Base-by-base conservation (phyloP, 2,329 filamentous ascomycete genomes). In the Aspergillus sergii region DNA sequence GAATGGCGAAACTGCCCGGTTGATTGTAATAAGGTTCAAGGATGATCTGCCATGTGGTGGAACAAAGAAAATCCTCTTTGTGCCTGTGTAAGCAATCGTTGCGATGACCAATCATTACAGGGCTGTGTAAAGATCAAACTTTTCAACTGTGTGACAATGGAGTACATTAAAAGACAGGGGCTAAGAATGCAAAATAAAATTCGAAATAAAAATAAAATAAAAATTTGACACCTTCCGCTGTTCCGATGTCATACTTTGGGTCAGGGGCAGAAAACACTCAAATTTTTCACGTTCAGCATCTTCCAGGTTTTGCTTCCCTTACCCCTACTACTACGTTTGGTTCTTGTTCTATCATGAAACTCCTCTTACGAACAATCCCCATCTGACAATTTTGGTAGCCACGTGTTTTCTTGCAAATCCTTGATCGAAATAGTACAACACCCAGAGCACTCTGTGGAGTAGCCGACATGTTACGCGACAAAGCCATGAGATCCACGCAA, bases 31-130 rank as follows among this genome's bases (percentile, higher is more conserved):
- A 39, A 26, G 36, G 51, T 55, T 23, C 11, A 16, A 54, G 23
- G 32, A 26, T n/a, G 51, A 55, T 55, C 34, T 39, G 32, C 51
- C 51, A 55, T 55, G 51, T 55, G 51, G 51, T 39, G 11, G 32
- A 55, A 55, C 28, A n/a, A 54, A 54, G 51, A 26, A 55, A 36
- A 26, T 9, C 9, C 19, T 54, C 5, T 12, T 9, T 12, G 16
- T 32, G 36, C n/a, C 28, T 34, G 32, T 34, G 32, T 36, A 54
- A 54, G 50, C 50, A 54, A 54, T 36, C 19, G 50, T 21, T 39
- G n/a, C 32, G 51, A 55, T 30, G 12, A 26, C 51, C 48, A 51
- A 51, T 51, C 26, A 51, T 14, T 36, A 23, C 21, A 14, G 23
- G 30, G 7, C 10, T 39, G 34, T 23, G n/a, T 11, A 39, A 55